phyloP scores from a whole-genome alignment of 2,329 filamentous ascomycete species.

The Lasiodiplodia theobromae region DNA sequence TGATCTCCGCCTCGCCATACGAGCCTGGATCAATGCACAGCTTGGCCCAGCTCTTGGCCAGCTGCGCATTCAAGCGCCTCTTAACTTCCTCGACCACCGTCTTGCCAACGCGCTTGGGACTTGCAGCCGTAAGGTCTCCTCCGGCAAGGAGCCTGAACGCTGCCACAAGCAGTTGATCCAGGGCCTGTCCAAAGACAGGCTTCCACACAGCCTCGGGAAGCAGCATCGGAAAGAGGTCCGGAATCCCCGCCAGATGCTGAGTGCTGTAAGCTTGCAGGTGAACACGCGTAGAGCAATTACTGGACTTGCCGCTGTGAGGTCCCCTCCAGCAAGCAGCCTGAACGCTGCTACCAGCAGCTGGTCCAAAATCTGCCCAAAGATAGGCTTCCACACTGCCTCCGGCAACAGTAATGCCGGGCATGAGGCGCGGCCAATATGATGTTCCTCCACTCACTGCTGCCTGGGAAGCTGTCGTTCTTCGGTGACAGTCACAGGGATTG shows the following conservation, averaged over 20 bases:
- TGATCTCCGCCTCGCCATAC: neutral
- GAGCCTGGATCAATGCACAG: neutral
- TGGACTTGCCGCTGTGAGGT: neutral
- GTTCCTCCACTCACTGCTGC: too few species aligned
- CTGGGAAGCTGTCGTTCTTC: too few species aligned
- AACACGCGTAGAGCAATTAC: neutral
- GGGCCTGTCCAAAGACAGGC: neutral
- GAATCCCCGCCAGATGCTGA: neutral
- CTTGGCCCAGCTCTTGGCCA: neutral
- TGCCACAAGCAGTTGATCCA: neutral
- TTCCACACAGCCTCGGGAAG: neutral
- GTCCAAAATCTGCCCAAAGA: neutral
- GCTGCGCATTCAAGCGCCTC: neutral
- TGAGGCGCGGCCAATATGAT: too few species aligned
- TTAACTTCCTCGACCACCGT: neutral
- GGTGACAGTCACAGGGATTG: too few species aligned
- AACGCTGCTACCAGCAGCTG: neutral
- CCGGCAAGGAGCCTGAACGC: neutral
- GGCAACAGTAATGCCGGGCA: neutral
- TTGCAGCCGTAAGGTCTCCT: neutral
- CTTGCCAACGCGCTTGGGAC: neutral
- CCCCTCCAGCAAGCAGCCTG: neutral
- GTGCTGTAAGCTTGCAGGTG: neutral
- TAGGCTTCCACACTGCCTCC: neutral
- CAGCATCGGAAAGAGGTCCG: neutral